These are phyloP conservation scores for Musa itinerans DNA, from an alignment of 176 grass and related monocot genomes.

Conservation along the genomic window DNA sequence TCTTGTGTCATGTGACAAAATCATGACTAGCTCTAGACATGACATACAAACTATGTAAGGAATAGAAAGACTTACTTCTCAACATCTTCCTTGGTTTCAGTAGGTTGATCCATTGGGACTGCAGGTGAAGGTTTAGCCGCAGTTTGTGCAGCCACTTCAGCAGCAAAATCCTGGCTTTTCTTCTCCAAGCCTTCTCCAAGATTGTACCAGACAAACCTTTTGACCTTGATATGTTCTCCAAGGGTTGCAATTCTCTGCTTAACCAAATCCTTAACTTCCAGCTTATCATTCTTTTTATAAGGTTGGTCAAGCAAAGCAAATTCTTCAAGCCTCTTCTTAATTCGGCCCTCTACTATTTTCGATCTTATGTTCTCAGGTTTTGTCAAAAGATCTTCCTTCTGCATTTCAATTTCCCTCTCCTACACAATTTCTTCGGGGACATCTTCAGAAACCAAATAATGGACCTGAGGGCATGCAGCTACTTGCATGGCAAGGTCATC, in stretches of 20 bases:
- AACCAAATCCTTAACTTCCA: slow-evolving; percentile 72
- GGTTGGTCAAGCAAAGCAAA: slow-evolving; percentile 85
- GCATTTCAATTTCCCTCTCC: slow-evolving; percentile 93
- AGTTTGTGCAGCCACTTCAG: slow-evolving; percentile 92
- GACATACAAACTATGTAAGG: slow-evolving; percentile 1
- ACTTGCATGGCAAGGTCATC: slow-evolving; percentile 98
- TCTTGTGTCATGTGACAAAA: too few relatives aligned
- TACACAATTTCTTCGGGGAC: slow-evolving; percentile 66
- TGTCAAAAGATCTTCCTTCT: slow-evolving; percentile 74
- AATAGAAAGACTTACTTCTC: slow-evolving; percentile 52
- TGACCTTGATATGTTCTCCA: slow-evolving; percentile 95
- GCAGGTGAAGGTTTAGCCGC: slow-evolving; percentile 29
- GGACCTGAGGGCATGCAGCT: slow-evolving; percentile 85
- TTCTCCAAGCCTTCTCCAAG: slow-evolving; percentile 96
- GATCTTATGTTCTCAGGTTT: slow-evolving; percentile 79
- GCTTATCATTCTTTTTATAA: slow-evolving; percentile 90
- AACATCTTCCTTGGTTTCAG: slow-evolving; percentile 47
- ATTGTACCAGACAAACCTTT: slow-evolving; percentile 80
- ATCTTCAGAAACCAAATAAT: slow-evolving; percentile 62
- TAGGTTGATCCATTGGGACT: slow-evolving; percentile 36
- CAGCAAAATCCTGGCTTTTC: slow-evolving; percentile 88
- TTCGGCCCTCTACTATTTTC: slow-evolving; percentile 90
- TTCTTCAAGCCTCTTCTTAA: slow-evolving; percentile 89
- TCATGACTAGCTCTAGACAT: too few relatives aligned
- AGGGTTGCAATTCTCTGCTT: slow-evolving; percentile 88